Percentiles rank a stretch among this genome's conserved stretches.
These are phyloP conservation scores for Aphanomyces astaci DNA, from an alignment of 352 stramenopile species.

Conservation along the genomic window DNA sequence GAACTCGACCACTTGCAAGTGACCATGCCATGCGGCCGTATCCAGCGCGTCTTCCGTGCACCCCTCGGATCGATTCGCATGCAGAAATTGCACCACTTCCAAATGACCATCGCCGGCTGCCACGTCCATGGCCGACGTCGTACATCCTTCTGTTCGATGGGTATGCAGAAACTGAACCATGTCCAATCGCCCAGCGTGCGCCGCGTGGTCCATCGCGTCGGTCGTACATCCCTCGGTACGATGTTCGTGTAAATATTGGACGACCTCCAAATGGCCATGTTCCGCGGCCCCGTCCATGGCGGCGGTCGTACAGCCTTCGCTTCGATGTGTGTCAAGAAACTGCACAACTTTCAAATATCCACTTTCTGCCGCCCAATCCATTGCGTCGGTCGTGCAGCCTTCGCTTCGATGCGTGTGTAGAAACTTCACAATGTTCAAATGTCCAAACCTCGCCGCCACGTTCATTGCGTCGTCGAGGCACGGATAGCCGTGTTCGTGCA, in stretches of 20 bases:
- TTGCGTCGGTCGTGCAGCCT: conserved; percentile 36
- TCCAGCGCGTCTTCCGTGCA: conserved; percentile 8
- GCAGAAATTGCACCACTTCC: conserved; percentile 23
- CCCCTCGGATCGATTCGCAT: not conserved
- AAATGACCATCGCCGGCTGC: conserved; percentile 24
- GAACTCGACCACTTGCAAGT: not conserved
- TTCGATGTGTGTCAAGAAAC: conserved; percentile 37
- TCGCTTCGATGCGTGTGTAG: conserved; percentile 35
- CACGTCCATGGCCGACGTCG: conserved; percentile 23
- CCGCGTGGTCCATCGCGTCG: conserved; percentile 42
- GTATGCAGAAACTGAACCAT: not conserved
- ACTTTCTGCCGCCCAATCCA: conserved; percentile 47
- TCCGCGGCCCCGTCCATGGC: conserved; percentile 39
- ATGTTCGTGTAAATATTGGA: conserved; percentile 37
- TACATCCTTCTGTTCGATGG: conserved; percentile 21
- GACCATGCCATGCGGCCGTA: not conserved
- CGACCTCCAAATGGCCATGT: conserved; percentile 29
- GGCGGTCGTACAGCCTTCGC: conserved; percentile 33
- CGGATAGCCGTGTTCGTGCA: not conserved
- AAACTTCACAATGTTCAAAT: conserved; percentile 41
- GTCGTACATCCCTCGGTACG: conserved; percentile 33
- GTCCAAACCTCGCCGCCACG: conserved; percentile 29
- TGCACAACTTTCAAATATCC: conserved; percentile 38
- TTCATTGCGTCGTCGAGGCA: conserved; percentile 30
- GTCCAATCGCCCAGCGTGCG: not conserved